phyloP scores from a whole-genome alignment of 495 filamentous ascomycete species.

The Hamigera avellanea region DNA sequence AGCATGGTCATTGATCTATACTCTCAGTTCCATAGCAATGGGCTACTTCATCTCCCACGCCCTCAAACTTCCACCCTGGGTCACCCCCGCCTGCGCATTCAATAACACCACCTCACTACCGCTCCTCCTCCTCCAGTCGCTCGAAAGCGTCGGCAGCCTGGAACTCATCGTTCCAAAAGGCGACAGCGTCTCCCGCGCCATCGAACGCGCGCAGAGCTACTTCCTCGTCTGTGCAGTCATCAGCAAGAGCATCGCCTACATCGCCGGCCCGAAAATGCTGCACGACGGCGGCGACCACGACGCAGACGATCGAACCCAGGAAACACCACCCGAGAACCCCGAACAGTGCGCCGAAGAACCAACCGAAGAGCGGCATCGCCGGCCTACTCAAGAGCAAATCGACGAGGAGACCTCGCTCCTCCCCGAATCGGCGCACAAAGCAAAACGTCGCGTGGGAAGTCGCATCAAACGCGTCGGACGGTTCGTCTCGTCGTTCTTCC shows the following conservation, averaged over 20 bases:
- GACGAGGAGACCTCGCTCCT: constrained; percentile 41
- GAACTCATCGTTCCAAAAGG: constrained; percentile 36
- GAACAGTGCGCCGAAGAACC: constrained; percentile 9
- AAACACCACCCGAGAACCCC: constrained; percentile 11
- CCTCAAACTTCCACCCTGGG: constrained; percentile 53
- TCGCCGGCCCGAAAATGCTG: constrained; percentile 45
- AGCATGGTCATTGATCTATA: constrained; percentile 49
- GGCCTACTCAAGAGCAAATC: constrained; percentile 9
- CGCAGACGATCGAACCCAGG: constrained; percentile 10
- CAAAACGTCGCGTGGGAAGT: no score
- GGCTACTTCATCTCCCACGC: constrained; percentile 30
- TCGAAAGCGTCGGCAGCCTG: constrained; percentile 55
- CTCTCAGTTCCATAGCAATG: constrained; percentile 40
- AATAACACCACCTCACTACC: constrained; percentile 71
- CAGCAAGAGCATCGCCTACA: constrained; percentile 51
- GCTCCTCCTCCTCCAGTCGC: constrained; percentile 52
- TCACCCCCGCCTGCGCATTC: constrained; percentile 55
- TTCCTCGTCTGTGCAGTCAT: constrained; percentile 58
- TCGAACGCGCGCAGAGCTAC: constrained; percentile 58
- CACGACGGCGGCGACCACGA: constrained; percentile 8
- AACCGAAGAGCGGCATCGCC: constrained; percentile 9
- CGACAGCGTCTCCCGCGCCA: constrained; percentile 40
- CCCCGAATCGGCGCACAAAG: constrained; percentile 16
- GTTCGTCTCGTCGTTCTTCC: constrained; percentile 6
- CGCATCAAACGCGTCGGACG: constrained; percentile 1